A percentile compares a stretch with the other conserved stretches of the same genome.
Conservation (phyloP, 1,139 yeast species). For the Insectozyma bohioensis region DNA sequence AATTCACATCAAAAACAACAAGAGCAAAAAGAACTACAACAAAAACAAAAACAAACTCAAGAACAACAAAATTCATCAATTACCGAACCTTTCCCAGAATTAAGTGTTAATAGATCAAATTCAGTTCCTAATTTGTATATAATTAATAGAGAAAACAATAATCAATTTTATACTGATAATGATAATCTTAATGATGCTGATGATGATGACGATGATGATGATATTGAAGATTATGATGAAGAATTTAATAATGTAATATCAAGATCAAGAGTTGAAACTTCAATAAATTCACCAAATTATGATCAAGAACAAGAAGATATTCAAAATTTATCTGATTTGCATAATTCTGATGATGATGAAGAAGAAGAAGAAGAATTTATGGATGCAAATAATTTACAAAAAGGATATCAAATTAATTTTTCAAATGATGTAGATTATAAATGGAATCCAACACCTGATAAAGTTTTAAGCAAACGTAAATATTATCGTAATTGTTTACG, state of each 20-base stretch:
- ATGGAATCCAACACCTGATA: constrained; percentile 48
- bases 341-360: constrained; percentile 36
- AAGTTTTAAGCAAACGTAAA: constrained; percentile 41
- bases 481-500: constrained; percentile 54
- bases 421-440: constrained; percentile 23
- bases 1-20: too few relatives aligned
- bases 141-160: too few relatives aligned
- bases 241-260: constrained; percentile 12
- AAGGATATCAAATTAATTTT: constrained; percentile 2
- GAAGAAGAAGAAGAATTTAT: constrained; percentile 23
- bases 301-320: constrained; percentile 27
- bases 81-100: not conserved
- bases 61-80: not conserved
- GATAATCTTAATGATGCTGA: constrained; percentile 5
- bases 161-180: not conserved
- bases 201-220: constrained; percentile 13
- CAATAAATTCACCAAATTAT: not conserved
- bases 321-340: constrained; percentile 29
- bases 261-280: constrained; percentile 6
- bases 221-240: constrained; percentile 23
- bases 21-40: too few relatives aligned
- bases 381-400: not conserved
- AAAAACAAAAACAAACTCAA: too few relatives aligned
- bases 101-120: constrained; percentile 15
- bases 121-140: constrained; percentile 17